Conservation (phyloP, 2,329 filamentous ascomycete genomes). For the Aspergillus cejpii region DNA sequence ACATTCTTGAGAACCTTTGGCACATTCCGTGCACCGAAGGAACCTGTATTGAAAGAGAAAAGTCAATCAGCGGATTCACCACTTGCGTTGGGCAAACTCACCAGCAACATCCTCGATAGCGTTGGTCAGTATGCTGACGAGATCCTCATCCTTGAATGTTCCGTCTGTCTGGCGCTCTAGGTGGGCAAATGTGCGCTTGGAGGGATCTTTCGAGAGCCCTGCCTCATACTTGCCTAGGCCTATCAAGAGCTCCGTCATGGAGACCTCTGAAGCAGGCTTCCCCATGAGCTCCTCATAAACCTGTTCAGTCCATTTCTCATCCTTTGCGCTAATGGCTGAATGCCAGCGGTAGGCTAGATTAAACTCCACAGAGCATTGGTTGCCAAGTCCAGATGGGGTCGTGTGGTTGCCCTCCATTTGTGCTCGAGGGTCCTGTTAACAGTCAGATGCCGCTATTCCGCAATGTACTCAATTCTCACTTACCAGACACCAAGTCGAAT, state of each 20-base stretch:
- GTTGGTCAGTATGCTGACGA: constrained; percentile 61
- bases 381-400: constrained; percentile 66
- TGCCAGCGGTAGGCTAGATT: constrained; percentile 87
- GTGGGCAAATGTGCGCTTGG: constrained; percentile 60
- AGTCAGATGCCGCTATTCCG: constrained; percentile 2
- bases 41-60: constrained; percentile 34
- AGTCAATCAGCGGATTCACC: too few relatives aligned
- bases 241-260: constrained; percentile 54
- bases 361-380: constrained; percentile 81
- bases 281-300: constrained; percentile 59
- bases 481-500: constrained; percentile 69
- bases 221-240: constrained; percentile 59
- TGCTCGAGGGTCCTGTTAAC: constrained; percentile 57
- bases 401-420: constrained; percentile 57
- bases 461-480: neutral
- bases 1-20: constrained; percentile 67
- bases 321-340: constrained; percentile 65
- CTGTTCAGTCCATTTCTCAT: constrained; percentile 73
- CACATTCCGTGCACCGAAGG: constrained; percentile 67
- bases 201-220: constrained; percentile 58
- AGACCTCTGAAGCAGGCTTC: constrained; percentile 52
- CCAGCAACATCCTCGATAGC: constrained; percentile 62
- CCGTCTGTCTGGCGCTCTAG: constrained; percentile 61
- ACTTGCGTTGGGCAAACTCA: constrained; percentile 2
- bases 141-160: constrained; percentile 66